These are phyloP conservation scores for Vaccinium corymbosum DNA, from an alignment of 148 eudicot species.

Conservation along the genomic window DNA sequence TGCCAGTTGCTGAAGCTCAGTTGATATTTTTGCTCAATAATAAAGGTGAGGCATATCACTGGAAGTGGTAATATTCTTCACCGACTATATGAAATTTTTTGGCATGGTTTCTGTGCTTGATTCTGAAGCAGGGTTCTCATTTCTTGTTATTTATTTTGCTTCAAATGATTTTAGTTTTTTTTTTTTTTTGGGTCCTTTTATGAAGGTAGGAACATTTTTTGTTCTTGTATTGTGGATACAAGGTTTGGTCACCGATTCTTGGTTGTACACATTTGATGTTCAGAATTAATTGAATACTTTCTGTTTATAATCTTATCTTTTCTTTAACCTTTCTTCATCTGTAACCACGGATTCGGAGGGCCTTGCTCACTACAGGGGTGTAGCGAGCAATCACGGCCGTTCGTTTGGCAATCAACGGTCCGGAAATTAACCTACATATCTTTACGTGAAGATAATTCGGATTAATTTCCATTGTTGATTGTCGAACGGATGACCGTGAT, in stretches of 20 bases:
- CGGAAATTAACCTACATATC: too few species aligned
- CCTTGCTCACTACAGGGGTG: too few species aligned
- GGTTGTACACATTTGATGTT: neutral
- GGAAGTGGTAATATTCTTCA: conserved; percentile 14
- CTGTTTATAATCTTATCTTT: neutral
- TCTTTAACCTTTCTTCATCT: neutral
- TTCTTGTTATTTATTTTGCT: neutral
- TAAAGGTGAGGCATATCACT: conserved; percentile 17
- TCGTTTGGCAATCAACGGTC: too few species aligned
- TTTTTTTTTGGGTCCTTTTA: neutral
- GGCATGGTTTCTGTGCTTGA: conserved; percentile 11
- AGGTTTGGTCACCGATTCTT: conserved; percentile 11
- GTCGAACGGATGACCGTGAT: too few species aligned
- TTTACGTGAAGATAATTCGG: too few species aligned
- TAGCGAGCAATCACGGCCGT: too few species aligned
- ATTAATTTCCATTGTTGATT: too few species aligned
- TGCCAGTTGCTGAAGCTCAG: conserved; percentile 29
- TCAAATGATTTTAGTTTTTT: neutral
- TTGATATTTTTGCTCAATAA: conserved; percentile 25
- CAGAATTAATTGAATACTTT: neutral
- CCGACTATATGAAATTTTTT: conserved; percentile 3
- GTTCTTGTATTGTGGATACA: neutral
- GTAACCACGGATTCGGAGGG: too few species aligned
- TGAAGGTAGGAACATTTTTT: neutral
- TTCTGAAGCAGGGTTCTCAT: conserved; percentile 11